Evolutionary conservation across 768 basidiomycete species (phyloP).

Genomic region (Termitomyces sp.): DNA sequence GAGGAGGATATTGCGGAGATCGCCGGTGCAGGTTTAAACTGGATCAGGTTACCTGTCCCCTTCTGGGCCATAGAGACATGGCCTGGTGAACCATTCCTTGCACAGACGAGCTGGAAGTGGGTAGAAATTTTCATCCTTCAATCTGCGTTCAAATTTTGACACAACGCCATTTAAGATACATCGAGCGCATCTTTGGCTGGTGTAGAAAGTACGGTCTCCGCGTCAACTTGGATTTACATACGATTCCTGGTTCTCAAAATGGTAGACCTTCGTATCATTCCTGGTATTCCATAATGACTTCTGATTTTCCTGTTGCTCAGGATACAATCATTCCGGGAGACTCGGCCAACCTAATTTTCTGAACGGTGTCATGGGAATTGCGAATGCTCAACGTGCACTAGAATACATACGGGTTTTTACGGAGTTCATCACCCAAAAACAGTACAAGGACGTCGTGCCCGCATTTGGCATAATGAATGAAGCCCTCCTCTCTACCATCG

Average conservation of each 20-base stretch:
- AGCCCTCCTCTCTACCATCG: slow-evolving; percentile 48
- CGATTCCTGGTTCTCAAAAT: slow-evolving; percentile 75
- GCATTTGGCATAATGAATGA: slow-evolving; percentile 68
- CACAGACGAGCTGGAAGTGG: slow-evolving; percentile 69
- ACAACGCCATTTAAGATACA: slow-evolving; percentile 42
- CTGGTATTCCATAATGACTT: neutral
- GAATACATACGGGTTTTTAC: slow-evolving; percentile 75
- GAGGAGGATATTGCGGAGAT: slow-evolving; percentile 90
- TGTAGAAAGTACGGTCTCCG: slow-evolving; percentile 82
- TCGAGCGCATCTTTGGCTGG: slow-evolving; percentile 72
- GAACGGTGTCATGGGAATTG: slow-evolving; percentile 76
- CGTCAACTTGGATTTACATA: slow-evolving; percentile 75
- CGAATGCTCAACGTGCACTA: slow-evolving; percentile 77
- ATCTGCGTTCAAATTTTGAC: neutral
- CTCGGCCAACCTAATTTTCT: slow-evolving; percentile 61
- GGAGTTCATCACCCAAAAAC: slow-evolving; percentile 79
- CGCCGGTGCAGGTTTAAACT: slow-evolving; percentile 85
- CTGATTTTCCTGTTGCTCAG: slow-evolving; percentile 16
- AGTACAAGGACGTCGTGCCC: slow-evolving; percentile 61
- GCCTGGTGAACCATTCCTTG: slow-evolving; percentile 76
- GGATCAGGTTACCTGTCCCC: slow-evolving; percentile 77
- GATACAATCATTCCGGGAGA: slow-evolving; percentile 60
- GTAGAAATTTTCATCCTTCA: slow-evolving; percentile 14
- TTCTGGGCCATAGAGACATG: slow-evolving; percentile 79
- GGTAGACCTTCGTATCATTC: slow-evolving; percentile 29